A percentile compares a stretch with the other conserved stretches of the same genome.
Evolutionary conservation across 768 basidiomycete genomes (phyloP).

Genomic region (Hericium rajendrae): DNA sequence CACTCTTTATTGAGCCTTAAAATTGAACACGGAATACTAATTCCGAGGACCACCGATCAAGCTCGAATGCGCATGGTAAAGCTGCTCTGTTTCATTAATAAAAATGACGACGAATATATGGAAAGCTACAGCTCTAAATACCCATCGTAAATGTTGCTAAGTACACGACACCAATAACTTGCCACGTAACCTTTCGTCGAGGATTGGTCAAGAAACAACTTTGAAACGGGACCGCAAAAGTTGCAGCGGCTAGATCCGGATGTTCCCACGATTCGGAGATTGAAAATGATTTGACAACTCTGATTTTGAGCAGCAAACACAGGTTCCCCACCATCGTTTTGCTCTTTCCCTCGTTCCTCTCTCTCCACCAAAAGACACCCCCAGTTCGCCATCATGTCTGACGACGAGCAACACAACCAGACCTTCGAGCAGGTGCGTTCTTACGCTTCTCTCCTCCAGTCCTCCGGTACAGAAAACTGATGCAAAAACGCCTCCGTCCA

Average conservation of each 20-base stretch:
- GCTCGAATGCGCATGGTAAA: no score
- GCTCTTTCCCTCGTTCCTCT: constrained; percentile 19
- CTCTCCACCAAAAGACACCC: constrained; percentile 17
- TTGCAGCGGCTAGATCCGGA: background rate
- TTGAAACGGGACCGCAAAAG: no score
- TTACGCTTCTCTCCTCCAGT: constrained; percentile 11
- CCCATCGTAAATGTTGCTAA: no score
- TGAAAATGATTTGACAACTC: constrained; percentile 27
- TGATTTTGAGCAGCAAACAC: constrained; percentile 16
- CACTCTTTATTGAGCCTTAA: no score
- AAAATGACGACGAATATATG: no score
- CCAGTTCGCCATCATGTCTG: constrained; percentile 52
- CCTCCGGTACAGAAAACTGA: background rate
- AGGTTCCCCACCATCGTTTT: constrained; percentile 18
- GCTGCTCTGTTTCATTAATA: no score
- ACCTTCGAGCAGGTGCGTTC: constrained; percentile 69
- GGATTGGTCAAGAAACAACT: no score
- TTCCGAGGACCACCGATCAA: no score
- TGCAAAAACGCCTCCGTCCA: constrained; percentile 19
- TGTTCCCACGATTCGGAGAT: constrained; percentile 27
- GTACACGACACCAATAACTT: no score
- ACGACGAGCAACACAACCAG: constrained; percentile 84
- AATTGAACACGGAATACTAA: no score
- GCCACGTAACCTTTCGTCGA: no score
- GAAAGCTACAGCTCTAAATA: no score